Conservation (phyloP, 2,329 filamentous ascomycete genomes). For the Shiraia bambusicola region DNA sequence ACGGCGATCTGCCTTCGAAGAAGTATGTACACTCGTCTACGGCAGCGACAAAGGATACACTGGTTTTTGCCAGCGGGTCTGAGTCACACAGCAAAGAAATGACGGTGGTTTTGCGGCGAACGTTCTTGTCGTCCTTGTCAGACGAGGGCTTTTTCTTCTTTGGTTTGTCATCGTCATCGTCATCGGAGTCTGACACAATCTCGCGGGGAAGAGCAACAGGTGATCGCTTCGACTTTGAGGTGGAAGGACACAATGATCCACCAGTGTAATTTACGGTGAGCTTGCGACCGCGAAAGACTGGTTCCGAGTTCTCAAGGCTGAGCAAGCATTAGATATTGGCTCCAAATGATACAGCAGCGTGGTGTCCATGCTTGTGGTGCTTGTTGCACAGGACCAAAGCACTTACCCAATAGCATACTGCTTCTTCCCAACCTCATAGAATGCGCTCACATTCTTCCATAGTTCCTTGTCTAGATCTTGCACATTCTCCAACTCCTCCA, state of each 20-base stretch:
- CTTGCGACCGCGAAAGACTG: slow-evolving; percentile 66
- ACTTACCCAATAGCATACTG: slow-evolving; percentile 74
- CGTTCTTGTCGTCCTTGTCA: slow-evolving; percentile 32
- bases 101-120: slow-evolving; percentile 74
- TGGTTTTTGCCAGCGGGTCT: slow-evolving; percentile 70
- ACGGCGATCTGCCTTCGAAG: slow-evolving; percentile 85
- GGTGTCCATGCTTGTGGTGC: too few relatives aligned
- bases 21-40: slow-evolving; percentile 93
- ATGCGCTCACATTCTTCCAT: slow-evolving; percentile 77
- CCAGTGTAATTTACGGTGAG: slow-evolving; percentile 54
- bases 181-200: slow-evolving; percentile 46
- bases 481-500: slow-evolving; percentile 64
- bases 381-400: background rate
- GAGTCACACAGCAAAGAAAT: slow-evolving; percentile 93
- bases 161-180: slow-evolving; percentile 41
- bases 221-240: slow-evolving; percentile 26
- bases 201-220: slow-evolving; percentile 33
- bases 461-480: slow-evolving; percentile 62
- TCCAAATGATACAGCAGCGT: background rate
- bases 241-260: slow-evolving; percentile 50
- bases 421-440: slow-evolving; percentile 67
- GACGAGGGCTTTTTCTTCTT: slow-evolving; percentile 45
- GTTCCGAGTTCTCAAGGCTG: slow-evolving; percentile 57
- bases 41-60: slow-evolving; percentile 81
- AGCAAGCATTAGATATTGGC: background rate